Conservation (phyloP, 116 monocot genomes). For the Trichopus zeylanicus region DNA sequence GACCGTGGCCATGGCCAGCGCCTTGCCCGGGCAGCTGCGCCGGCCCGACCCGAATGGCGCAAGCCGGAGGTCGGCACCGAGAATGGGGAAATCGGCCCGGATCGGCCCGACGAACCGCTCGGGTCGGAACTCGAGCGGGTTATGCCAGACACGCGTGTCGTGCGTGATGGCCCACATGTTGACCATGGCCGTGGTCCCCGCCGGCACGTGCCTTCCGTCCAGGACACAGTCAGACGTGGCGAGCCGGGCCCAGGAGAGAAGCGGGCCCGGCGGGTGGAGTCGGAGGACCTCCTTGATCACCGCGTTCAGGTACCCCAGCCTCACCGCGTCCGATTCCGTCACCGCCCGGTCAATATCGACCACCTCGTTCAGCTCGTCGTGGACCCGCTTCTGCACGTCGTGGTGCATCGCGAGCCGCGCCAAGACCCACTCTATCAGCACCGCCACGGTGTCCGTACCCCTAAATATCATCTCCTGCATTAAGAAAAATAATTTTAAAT, state of each 20-base stretch:
- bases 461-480: slow-evolving; percentile 56
- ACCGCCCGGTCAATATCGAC: slow-evolving; percentile 19
- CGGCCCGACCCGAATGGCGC: slow-evolving; percentile 49
- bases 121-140: slow-evolving; percentile 28
- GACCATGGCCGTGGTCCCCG: slow-evolving; percentile 52
- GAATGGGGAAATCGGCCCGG: slow-evolving; percentile 8
- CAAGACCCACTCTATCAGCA: slow-evolving; percentile 54
- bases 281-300: slow-evolving; percentile 39
- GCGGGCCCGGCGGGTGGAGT: slow-evolving; percentile 52
- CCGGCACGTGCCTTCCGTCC: slow-evolving; percentile 23
- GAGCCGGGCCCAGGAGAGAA: slow-evolving; percentile 48
- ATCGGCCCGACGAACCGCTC: slow-evolving; percentile 6
- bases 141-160: slow-evolving; percentile 31
- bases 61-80: slow-evolving; percentile 38
- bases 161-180: slow-evolving; percentile 60
- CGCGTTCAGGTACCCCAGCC: slow-evolving; percentile 26
- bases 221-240: slow-evolving; percentile 25
- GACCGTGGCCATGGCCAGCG: slow-evolving; percentile 38
- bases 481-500: not conserved
- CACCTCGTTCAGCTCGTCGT: slow-evolving; percentile 33
- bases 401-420: slow-evolving; percentile 29
- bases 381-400: slow-evolving; percentile 26
- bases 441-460: slow-evolving; percentile 48
- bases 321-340: slow-evolving; percentile 18
- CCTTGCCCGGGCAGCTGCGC: slow-evolving; percentile 43